Percentiles rank a stretch among this genome's conserved stretches.
Conservation (phyloP, 768 basidiomycete species). For the Collybia mongolica region DNA sequence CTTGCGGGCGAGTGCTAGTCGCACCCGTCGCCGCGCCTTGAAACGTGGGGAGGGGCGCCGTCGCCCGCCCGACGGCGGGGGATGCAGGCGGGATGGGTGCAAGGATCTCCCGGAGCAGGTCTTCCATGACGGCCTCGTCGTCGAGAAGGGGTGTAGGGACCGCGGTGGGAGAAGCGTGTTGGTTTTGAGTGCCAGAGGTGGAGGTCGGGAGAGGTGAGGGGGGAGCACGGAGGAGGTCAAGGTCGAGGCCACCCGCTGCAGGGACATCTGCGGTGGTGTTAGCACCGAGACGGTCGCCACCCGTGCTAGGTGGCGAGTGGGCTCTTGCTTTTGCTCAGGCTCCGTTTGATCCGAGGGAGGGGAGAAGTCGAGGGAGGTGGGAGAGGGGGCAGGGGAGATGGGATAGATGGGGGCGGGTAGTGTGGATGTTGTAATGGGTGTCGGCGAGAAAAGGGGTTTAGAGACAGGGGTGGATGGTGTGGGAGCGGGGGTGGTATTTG, state of each 20-base stretch:
- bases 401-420: slow-evolving; percentile 29
- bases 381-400: slow-evolving; percentile 33
- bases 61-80: slow-evolving; percentile 2
- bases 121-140: slow-evolving; percentile 66
- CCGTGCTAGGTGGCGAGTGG: slow-evolving; percentile 99
- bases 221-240: slow-evolving; percentile 24
- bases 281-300: slow-evolving; percentile 74
- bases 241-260: slow-evolving; percentile 87
- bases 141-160: slow-evolving; percentile 20
- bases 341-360: slow-evolving; percentile 22
- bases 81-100: slow-evolving; percentile 27
- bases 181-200: slow-evolving; percentile 20
- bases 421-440: slow-evolving; percentile 23
- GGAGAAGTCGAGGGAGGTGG: slow-evolving; percentile 28
- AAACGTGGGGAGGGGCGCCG: slow-evolving; percentile 3
- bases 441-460: slow-evolving; percentile 18
- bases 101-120: slow-evolving; percentile 70
- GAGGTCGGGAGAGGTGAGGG: slow-evolving; percentile 12
- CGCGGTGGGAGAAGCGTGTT: slow-evolving; percentile 15
- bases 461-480: slow-evolving; percentile 19
- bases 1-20: slow-evolving; percentile 6
- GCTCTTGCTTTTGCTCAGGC: slow-evolving; percentile 37
- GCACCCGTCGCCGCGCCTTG: slow-evolving; percentile 9
- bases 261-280: slow-evolving; percentile 59
- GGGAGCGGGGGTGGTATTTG: slow-evolving; percentile 25